A percentile compares a stretch with the other conserved stretches of the same genome.
Evolutionary conservation across 1,139 yeast genomes (phyloP).

Genomic region (Kurtzmaniella quercitrusa): DNA sequence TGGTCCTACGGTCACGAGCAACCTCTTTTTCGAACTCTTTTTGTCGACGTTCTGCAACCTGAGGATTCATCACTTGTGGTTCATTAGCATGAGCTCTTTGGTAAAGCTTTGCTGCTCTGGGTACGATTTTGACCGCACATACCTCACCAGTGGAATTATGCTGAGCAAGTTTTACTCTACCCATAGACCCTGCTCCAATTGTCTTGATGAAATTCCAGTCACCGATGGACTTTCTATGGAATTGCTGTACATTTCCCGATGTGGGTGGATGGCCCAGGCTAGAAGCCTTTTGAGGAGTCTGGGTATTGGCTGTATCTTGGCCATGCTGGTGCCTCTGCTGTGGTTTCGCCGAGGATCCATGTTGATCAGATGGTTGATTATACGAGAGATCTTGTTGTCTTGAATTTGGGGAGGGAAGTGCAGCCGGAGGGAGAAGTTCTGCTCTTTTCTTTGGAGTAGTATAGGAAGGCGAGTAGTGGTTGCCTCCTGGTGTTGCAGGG

Average conservation of each 20-base stretch:
- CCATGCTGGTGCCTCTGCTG: background rate
- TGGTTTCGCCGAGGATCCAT: constrained; percentile 1
- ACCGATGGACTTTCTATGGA: constrained; percentile 85
- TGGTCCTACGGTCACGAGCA: constrained; percentile 86
- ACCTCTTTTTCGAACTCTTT: constrained; percentile 83
- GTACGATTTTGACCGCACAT: constrained; percentile 84
- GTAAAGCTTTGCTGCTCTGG: constrained; percentile 72
- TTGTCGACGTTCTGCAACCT: constrained; percentile 57
- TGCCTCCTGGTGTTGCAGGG: constrained; percentile 9
- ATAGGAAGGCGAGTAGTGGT: constrained; percentile 7
- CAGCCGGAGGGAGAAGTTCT: constrained; percentile 24
- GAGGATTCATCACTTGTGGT: constrained; percentile 55
- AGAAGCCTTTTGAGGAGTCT: background rate
- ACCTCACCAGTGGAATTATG: constrained; percentile 78
- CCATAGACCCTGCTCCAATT: constrained; percentile 99
- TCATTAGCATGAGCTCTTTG: constrained; percentile 74
- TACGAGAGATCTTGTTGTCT: background rate
- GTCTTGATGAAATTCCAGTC: constrained; percentile 97
- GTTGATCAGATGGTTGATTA: background rate
- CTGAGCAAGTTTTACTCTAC: constrained; percentile 91
- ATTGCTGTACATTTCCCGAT: constrained; percentile 39
- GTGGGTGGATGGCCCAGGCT: constrained; percentile 1
- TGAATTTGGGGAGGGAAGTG: constrained; percentile 16
- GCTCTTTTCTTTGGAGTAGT: constrained; percentile 10
- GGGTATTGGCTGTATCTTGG: no score